phyloP scores from a whole-genome alignment of 73 alveolate genomes.

The Paramecium sonneborni region DNA sequence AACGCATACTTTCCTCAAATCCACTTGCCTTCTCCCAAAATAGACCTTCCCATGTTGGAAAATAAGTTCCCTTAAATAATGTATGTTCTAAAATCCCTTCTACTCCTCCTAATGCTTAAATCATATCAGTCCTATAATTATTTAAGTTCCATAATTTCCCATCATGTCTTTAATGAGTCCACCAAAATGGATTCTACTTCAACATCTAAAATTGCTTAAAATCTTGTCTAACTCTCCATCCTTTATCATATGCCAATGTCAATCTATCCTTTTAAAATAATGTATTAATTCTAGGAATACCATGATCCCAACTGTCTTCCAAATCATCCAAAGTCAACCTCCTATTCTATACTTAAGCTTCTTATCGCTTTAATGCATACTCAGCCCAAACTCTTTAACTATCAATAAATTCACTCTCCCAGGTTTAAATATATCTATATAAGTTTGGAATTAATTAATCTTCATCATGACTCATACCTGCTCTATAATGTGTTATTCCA shows the following conservation, averaged over 20 bases:
- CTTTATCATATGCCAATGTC: conserved; percentile 99
- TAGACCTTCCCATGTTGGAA: conserved; percentile 99
- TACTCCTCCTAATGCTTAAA: conserved; percentile 99
- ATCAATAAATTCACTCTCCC: conserved; percentile 99
- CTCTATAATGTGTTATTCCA: conserved; percentile 98
- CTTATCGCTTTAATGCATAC: conserved; percentile 99
- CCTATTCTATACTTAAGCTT: conserved; percentile 98
- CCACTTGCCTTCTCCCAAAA: conserved; percentile 99
- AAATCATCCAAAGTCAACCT: conserved; percentile 98
- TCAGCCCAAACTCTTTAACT: conserved; percentile 99
- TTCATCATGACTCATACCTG: conserved; percentile 99
- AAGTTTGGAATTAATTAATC: conserved; percentile 99
- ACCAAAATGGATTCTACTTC: conserved; percentile 99
- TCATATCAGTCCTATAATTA: conserved; percentile 99
- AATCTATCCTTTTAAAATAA: conserved; percentile 99
- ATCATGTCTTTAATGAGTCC: conserved; percentile 99
- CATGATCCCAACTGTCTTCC: conserved; percentile 99
- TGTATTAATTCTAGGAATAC: conserved; percentile 99
- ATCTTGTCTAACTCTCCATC: conserved; percentile 99
- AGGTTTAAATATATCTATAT: conserved; percentile 98
- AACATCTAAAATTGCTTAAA: conserved; percentile 96
- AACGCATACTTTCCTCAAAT: conserved; percentile 99
- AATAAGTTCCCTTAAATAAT: conserved; percentile 99
- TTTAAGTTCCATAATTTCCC: conserved; percentile 99
- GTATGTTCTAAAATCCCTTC: conserved; percentile 99